Conservation (phyloP, 805 yeast genomes). For the Vanderwaltozyma verrucispora region DNA sequence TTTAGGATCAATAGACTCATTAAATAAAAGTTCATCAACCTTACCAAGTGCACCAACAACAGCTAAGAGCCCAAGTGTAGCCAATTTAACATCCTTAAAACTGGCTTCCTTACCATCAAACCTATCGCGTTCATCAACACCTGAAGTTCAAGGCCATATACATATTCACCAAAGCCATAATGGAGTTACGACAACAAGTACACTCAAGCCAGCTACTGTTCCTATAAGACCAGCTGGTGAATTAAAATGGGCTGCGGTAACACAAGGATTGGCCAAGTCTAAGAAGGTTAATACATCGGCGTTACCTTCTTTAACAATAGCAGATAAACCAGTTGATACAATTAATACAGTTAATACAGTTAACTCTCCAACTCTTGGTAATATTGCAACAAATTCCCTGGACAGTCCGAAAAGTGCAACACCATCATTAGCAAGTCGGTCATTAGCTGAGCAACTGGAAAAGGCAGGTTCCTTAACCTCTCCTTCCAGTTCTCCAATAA, state of each 20-base stretch:
- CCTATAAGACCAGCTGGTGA: conserved; percentile 46
- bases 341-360: conserved; percentile 5
- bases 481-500: not conserved
- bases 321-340: not conserved
- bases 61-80: conserved; percentile 9
- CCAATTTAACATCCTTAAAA: conserved; percentile 4
- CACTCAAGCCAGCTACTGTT: conserved; percentile 42
- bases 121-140: conserved; percentile 3
- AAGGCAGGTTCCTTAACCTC: conserved; percentile 4
- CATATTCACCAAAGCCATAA: conserved; percentile 26
- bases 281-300: conserved; percentile 7
- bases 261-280: conserved; percentile 24
- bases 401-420: conserved; percentile 7
- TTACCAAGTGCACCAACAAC: conserved; percentile 9
- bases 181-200: conserved; percentile 25
- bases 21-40: conserved; percentile 5
- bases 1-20: conserved; percentile 2
- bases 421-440: conserved; percentile 12
- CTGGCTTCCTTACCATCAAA: conserved; percentile 1
- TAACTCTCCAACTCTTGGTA: conserved; percentile 8
- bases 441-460: conserved; percentile 7
- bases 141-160: conserved; percentile 17
- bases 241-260: conserved; percentile 49
- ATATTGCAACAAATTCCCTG: conserved; percentile 7
- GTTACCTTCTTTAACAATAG: not conserved